These are phyloP conservation scores for Hippophae gyantsensis DNA, from an alignment of 306 rosid genomes.

Conservation along the genomic window DNA sequence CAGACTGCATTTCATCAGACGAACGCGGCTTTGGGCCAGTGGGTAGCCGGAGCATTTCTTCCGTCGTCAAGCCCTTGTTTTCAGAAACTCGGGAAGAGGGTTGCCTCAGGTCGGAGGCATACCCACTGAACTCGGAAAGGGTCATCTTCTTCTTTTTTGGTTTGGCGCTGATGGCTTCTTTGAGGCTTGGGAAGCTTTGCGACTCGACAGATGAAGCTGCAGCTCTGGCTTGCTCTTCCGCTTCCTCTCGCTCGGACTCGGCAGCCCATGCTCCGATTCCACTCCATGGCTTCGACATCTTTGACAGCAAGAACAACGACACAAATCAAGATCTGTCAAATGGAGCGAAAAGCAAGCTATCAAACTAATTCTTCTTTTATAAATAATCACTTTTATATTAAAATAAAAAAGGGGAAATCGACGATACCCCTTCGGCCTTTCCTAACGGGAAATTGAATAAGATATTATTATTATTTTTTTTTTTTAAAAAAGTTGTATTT, in stretches of 20 bases:
- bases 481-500: too few relatives aligned
- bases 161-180: constrained; percentile 52
- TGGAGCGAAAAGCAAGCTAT: neutral
- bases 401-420: neutral
- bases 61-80: constrained; percentile 40
- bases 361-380: neutral
- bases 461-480: too few relatives aligned
- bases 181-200: constrained; percentile 68
- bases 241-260: constrained; percentile 85
- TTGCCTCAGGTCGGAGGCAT: constrained; percentile 2
- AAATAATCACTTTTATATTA: neutral
- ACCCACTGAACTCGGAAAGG: constrained; percentile 23
- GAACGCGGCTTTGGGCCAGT: constrained; percentile 79
- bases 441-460: neutral
- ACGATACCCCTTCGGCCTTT: neutral
- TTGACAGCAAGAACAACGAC: too few relatives aligned
- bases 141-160: constrained; percentile 74
- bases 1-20: constrained; percentile 61
- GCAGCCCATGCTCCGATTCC: constrained; percentile 93
- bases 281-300: constrained; percentile 89
- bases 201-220: constrained; percentile 31
- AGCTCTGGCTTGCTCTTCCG: constrained; percentile 53
- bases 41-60: constrained; percentile 77
- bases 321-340: constrained; percentile 31
- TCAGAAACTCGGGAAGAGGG: constrained; percentile 8